A percentile compares a stretch with the other conserved stretches of the same genome.
Evolutionary conservation across 495 filamentous ascomycete species (phyloP).

Genomic region (Aspergillus incahuasiensis): DNA sequence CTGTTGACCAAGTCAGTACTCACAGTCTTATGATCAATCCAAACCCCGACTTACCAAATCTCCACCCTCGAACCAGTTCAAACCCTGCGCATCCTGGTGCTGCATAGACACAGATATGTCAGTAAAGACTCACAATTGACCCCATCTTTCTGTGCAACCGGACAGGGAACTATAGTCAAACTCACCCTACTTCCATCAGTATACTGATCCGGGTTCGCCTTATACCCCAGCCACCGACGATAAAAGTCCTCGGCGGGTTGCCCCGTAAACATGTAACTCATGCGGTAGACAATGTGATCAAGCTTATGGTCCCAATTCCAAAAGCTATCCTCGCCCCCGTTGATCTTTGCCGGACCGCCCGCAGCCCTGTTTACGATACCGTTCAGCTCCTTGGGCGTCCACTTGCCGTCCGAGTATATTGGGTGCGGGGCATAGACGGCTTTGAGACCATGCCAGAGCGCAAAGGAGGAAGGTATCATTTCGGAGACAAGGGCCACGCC

Average conservation of each 20-base stretch:
- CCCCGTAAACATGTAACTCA: constrained; percentile 12
- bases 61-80: constrained; percentile 6
- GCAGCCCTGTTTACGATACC: constrained; percentile 57
- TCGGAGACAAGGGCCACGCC: constrained; percentile 61
- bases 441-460: constrained; percentile 67
- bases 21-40: neutral
- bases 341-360: constrained; percentile 15
- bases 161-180: too few species aligned
- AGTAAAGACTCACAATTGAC: too few species aligned
- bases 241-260: constrained; percentile 14
- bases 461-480: constrained; percentile 59
- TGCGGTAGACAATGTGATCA: constrained; percentile 11
- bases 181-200: neutral
- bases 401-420: constrained; percentile 61
- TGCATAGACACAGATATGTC: neutral
- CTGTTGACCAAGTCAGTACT: neutral
- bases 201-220: neutral
- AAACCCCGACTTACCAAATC: neutral
- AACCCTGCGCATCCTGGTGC: neutral
- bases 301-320: constrained; percentile 11
- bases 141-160: too few species aligned
- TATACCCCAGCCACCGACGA: constrained; percentile 11
- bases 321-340: constrained; percentile 15
- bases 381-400: constrained; percentile 50
- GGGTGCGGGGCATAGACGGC: constrained; percentile 41